Base-by-base conservation (phyloP, 2,329 filamentous ascomycete species). In the Daldinia sp. region DNA sequence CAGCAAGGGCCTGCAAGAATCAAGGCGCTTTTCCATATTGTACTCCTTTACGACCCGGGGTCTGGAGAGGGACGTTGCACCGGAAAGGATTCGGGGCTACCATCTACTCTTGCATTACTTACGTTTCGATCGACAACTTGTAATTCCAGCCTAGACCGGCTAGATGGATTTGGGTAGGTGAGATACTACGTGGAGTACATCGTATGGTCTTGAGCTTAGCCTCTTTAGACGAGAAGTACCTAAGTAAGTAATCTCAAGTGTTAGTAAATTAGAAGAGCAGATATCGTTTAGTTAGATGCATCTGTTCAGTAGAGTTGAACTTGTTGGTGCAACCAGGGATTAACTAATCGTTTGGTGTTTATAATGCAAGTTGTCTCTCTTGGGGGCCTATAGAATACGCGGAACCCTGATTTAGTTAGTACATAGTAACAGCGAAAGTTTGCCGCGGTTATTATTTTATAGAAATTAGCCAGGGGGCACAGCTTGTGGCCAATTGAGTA, bases 61-160 rank as follows among this genome's bases (percentile, higher is more conserved):
- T 23, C 50, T 46, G 50, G 39, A 54, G 64, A 33, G 12, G 39
- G 39, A 60, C 12, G 65, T 65, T 65, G 26, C 61, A 60, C 42
- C 57, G 58, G 61, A 54, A 68, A 68, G 65, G 68, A 65, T 64
- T 70, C 39, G 35, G 57, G 42, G 60, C 41, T 2, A 10, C 33
- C 58, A 39, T 23, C 1, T 23, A 23, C 20, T 23, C 50, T 50
- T 15, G 48, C 33, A 58, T 39, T 51, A 23, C 30, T 30, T 54
- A 56, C 39, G 42, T 64, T 57, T 12, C 41, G 53, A 67, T 70
- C 60, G 44, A 59, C 53, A 44, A 59, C 23, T n/a, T 39, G 48
- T 23, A 57, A 33, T 37, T 50, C 20, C 51, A 35, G 41, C 53
- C 48, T 39, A 46, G 37, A 44, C 37, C 39, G 15, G 26, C 23